Base-by-base conservation (phyloP, 306 rosid species). In the Dalbergia cochinchinensis region DNA sequence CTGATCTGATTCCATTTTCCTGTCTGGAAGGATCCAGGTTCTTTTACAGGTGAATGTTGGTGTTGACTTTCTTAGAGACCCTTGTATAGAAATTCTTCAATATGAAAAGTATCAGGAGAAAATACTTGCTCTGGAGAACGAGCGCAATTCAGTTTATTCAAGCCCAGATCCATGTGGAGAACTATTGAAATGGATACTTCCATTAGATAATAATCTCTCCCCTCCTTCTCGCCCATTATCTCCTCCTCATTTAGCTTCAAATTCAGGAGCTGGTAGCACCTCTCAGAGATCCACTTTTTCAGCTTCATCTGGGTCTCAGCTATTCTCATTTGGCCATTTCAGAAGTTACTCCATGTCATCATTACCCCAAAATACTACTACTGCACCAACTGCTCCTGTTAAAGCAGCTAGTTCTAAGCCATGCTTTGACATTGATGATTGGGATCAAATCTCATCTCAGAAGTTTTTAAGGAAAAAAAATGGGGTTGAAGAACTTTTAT, bases 21-120 rank as follows among this genome's bases (percentile, higher is more conserved):
- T 90, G 86, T 87, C 78, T 91, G 98, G 89, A 95, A 95, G 97
- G 90, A 84, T 95, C 94, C 98, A 95, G 99, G 99, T 95, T 87
- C 90, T 89, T 88, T 92, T 92, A 90, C 93, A 84, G 87, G 97
- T 92, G 87, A 90, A 95, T 90, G 94, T 95, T 85, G 96, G 97
- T 72, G 90, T 91, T 78, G 89, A 90, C 73, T 84, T 80, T 86
- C 89, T 92, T 83, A 88, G 71, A 54, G 96, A 92, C 81, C 99
- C 99, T 67, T 90, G 92, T 68, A 86, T 95, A 77, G 99, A 95
- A 90, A 89, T 95, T 85, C 99, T 95, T 75, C 98, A 95, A 87
- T 95, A 89, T 89, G 99, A 95, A 87, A 95, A 92, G 78, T 77
- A 80, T 78, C 86, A 65, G 84, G 94, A 85, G 84, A 90, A 85